Percentiles rank a stretch among this genome's conserved stretches.
Evolutionary conservation across 306 rosid species (phyloP).

Genomic region (Luffa acutangula): DNA sequence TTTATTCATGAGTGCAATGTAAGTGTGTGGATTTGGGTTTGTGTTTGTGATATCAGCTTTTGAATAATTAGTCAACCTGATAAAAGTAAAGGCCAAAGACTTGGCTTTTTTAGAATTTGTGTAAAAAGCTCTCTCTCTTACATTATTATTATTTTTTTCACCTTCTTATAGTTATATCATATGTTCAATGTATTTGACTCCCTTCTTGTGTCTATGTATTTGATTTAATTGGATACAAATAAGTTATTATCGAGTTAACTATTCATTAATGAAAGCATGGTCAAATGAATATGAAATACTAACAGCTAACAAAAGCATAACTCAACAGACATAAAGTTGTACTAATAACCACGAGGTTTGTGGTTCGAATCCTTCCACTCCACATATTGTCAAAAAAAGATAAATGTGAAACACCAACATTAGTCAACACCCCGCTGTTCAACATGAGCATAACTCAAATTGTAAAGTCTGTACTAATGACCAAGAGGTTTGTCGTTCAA

Average conservation of each 20-base stretch:
- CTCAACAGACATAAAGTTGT: too few relatives aligned
- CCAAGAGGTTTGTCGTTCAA: too few relatives aligned
- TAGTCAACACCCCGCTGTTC: too few relatives aligned
- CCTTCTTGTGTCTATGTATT: neutral
- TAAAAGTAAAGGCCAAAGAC: neutral
- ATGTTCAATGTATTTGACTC: neutral
- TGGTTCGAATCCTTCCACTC: too few relatives aligned
- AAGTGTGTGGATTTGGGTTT: neutral
- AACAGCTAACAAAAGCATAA: too few relatives aligned
- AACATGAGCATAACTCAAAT: too few relatives aligned
- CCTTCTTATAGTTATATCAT: neutral
- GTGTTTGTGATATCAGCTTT: slow-evolving; percentile 5
- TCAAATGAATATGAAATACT: too few relatives aligned
- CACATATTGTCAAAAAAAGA: too few relatives aligned
- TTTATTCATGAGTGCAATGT: neutral
- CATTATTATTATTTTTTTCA: neutral
- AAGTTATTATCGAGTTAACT: neutral
- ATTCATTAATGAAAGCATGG: neutral
- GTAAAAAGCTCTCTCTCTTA: neutral
- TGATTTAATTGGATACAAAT: too few relatives aligned
- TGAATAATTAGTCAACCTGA: slow-evolving; percentile 8
- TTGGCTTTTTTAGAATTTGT: neutral
- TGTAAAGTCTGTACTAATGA: too few relatives aligned
- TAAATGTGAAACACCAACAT: too few relatives aligned
- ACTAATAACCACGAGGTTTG: too few relatives aligned